phyloP scores from a whole-genome alignment of 352 stramenopile genomes.

The Phytophthora pinifolia region DNA sequence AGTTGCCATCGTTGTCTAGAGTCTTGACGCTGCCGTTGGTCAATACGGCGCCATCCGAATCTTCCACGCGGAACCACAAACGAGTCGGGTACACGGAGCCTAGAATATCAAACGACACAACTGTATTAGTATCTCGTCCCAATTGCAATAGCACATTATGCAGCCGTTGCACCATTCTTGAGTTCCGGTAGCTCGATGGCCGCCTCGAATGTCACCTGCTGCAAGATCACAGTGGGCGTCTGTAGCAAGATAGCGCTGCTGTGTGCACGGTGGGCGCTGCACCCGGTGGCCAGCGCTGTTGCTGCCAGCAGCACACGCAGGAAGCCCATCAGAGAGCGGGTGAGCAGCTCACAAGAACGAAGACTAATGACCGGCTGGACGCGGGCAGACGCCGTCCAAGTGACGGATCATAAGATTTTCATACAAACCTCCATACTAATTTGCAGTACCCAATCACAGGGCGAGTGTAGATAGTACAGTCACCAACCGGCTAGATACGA shows the following conservation, averaged over 20 bases:
- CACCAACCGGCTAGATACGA: conserved; percentile 12
- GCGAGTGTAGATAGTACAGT: conserved; percentile 7
- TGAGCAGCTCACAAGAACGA: not conserved
- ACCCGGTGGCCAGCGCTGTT: conserved; percentile 1
- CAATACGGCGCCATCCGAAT: conserved; percentile 47
- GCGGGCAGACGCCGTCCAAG: conserved; percentile 9
- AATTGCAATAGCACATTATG: not conserved
- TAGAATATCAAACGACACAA: conserved; percentile 14
- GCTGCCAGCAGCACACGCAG: conserved; percentile 13
- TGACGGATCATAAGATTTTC: conserved; percentile 9
- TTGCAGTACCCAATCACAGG: not conserved
- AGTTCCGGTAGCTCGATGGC: conserved; percentile 67
- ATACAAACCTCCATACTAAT: not conserved
- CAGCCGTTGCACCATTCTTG: conserved; percentile 60
- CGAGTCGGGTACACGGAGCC: conserved; percentile 69
- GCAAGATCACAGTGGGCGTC: conserved; percentile 71
- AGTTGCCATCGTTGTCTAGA: conserved; percentile 68
- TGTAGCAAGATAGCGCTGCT: conserved; percentile 14
- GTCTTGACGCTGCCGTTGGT: conserved; percentile 67
- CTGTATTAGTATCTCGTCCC: not conserved
- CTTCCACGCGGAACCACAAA: conserved; percentile 57
- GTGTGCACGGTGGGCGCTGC: conserved; percentile 11
- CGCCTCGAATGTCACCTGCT: conserved; percentile 65
- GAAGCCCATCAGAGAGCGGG: conserved; percentile 14
- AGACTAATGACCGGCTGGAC: not conserved